Evolutionary conservation across 108 stramenopile species (phyloP), one percentile per base, ranked within the genome.

Genomic region (Thalassiosira profunda): DNA sequence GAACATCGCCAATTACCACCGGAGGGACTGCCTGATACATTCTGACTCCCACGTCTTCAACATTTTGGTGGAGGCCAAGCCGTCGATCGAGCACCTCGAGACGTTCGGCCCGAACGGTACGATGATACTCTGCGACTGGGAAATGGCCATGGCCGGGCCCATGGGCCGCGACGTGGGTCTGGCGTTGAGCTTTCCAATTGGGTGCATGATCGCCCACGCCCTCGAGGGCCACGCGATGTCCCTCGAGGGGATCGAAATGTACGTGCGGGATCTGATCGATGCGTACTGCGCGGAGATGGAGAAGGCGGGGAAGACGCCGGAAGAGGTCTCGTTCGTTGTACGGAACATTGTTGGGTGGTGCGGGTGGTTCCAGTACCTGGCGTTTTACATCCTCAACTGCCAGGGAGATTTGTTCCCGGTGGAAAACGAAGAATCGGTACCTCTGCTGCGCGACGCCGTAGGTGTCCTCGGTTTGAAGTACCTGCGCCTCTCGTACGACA

Each of bases 31-130:
- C 20, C 57, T 76, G 15, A 47, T 69, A 8, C 84, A 85, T 34
- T 36, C 51, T 3, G 84, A 85, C 70, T 56, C 43, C 47, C 80
- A 86, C 33, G 80, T 72, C 7, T 81, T 86, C 63, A 86, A 86
- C 25, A 78, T 81, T 21, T 66, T 86, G 43, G 82, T 86, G 38
- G 85, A 86, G 43, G 18, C 72, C 25, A 76, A 76, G 41, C 75
- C 60, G 10, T 60, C 55, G 3, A 67, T 79, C 42, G 40, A 58
- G 21, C 57, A 74, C 30, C 60, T 63, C 34, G 81, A 76, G 59
- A 34, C 30, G 11, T 66, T 69, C 38, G 64, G 68, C 12, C 69
- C 70, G 4, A 37, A 67, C 36, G 79, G 72, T 8, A 37, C 31
- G 11, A 18, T 81, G 34, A 62, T 71, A 20, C 30, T 64, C 4